Percentiles rank a stretch among this genome's conserved stretches.
These are phyloP conservation scores for Colletotrichum tropicale DNA, from an alignment of 2,329 filamentous ascomycete species.

Conservation along the genomic window DNA sequence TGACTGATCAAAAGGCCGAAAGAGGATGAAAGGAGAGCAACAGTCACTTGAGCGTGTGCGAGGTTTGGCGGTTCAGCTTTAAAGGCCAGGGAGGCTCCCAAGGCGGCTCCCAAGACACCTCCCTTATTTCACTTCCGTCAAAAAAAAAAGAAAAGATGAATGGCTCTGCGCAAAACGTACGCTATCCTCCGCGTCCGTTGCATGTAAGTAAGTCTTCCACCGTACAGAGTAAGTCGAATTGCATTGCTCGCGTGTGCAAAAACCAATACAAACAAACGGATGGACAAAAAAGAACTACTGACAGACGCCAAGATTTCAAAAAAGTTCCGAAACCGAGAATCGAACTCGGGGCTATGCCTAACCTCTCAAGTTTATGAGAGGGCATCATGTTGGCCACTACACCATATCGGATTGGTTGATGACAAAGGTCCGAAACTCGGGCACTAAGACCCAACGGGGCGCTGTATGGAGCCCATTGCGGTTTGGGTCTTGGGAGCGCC, in stretches of 20 bases:
- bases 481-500: background rate
- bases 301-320: no score
- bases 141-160: no score
- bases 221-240: background rate
- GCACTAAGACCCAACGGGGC: rapidly evolving
- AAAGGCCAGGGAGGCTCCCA: no score
- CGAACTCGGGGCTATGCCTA: constrained; percentile 12
- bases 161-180: background rate
- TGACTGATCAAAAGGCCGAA: no score
- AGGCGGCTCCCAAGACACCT: no score
- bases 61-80: no score
- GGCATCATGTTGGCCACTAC: constrained; percentile 19
- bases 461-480: background rate
- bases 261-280: background rate
- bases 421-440: no score
- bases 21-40: no score
- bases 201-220: background rate
- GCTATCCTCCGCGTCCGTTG: background rate
- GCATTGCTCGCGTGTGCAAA: background rate
- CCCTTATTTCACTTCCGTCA: no score
- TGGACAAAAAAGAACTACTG: no score
- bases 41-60: no score
- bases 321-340: constrained; percentile 12
- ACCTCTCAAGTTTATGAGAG: background rate
- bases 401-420: constrained; percentile 3